Conservation (phyloP, 176 grass and related monocot species). For the Bolboschoenus planiculmis region DNA sequence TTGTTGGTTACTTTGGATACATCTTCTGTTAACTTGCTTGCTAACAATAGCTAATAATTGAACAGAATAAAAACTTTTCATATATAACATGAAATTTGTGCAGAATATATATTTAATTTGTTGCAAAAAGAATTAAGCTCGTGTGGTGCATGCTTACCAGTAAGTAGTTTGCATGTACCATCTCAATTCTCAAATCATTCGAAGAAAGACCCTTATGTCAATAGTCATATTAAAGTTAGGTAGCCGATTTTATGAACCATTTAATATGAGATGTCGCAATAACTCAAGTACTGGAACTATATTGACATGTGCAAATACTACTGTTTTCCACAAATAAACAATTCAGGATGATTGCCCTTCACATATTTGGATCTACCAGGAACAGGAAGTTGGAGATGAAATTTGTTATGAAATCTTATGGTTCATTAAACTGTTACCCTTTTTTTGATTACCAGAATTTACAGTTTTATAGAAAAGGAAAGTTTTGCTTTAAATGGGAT, state of each 20-base stretch:
- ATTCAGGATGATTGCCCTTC: not conserved
- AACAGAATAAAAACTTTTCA: not conserved
- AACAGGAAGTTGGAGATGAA: not conserved
- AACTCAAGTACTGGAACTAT: slow-evolving; percentile 12
- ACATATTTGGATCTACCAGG: not conserved
- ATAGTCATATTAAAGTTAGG: not conserved
- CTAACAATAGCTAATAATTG: slow-evolving; percentile 16
- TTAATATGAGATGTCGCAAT: not conserved
- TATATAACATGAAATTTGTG: slow-evolving; percentile 2
- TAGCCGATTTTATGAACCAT: slow-evolving; percentile 11
- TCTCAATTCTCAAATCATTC: not conserved
- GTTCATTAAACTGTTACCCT: not conserved
- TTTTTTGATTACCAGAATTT: not conserved
- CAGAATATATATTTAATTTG: not conserved
- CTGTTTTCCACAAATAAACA: slow-evolving; percentile 5
- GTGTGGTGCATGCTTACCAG: not conserved
- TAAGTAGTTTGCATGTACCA: not conserved
- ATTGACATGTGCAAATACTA: slow-evolving; percentile 13
- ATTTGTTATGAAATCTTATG: not conserved
- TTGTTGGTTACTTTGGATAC: slow-evolving; percentile 14
- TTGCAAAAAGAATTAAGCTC: not conserved
- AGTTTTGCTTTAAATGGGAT: not conserved
- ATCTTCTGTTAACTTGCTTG: slow-evolving; percentile 12
- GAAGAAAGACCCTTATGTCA: not conserved
- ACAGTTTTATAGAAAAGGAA: not conserved